These are phyloP conservation scores for Aspergillus pseudoglaucus DNA, from an alignment of 2,329 filamentous ascomycete genomes.

Conservation along the genomic window DNA sequence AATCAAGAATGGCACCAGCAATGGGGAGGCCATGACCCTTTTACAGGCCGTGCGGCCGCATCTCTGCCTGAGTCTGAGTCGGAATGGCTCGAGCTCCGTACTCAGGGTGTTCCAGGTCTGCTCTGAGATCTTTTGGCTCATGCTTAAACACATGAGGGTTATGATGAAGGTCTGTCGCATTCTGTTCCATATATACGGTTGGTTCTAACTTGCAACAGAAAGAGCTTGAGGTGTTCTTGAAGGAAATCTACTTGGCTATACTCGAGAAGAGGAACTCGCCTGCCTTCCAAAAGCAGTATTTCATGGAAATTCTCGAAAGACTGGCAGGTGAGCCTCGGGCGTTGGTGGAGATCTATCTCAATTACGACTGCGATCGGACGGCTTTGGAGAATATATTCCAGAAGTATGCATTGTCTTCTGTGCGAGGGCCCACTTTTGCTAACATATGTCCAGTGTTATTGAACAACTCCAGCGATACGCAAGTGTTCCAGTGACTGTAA, in stretches of 20 bases:
- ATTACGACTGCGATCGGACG: conserved; percentile 94
- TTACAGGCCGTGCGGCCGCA: conserved; percentile 96
- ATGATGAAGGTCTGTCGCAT: conserved; percentile 68
- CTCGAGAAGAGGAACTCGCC: conserved; percentile 83
- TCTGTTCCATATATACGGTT: not conserved
- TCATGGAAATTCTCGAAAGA: conserved; percentile 76
- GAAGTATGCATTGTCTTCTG: conserved; percentile 31
- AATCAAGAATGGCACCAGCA: conserved; percentile 83
- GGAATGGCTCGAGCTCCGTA: conserved; percentile 91
- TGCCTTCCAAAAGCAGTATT: conserved; percentile 83
- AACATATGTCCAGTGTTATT: conserved; percentile 55
- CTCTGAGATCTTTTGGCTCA: conserved; percentile 96
- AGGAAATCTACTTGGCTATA: conserved; percentile 92
- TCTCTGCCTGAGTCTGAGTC: conserved; percentile 85
- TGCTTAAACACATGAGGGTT: conserved; percentile 87
- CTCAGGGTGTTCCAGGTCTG: conserved; percentile 90
- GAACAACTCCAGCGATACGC: conserved; percentile 88
- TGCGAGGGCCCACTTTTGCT: not conserved
- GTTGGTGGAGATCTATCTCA: conserved; percentile 90
- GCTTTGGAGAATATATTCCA: conserved; percentile 96
- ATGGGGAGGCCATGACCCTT: conserved; percentile 76
- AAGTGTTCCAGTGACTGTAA: conserved; percentile 69
- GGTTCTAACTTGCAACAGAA: conserved; percentile 50
- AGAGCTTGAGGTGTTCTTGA: conserved; percentile 95
- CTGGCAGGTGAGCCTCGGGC: conserved; percentile 80